A percentile compares a stretch with the other conserved stretches of the same genome.
phyloP scores from a whole-genome alignment of 2,329 filamentous ascomycete genomes.

The Venturia pyrina region DNA sequence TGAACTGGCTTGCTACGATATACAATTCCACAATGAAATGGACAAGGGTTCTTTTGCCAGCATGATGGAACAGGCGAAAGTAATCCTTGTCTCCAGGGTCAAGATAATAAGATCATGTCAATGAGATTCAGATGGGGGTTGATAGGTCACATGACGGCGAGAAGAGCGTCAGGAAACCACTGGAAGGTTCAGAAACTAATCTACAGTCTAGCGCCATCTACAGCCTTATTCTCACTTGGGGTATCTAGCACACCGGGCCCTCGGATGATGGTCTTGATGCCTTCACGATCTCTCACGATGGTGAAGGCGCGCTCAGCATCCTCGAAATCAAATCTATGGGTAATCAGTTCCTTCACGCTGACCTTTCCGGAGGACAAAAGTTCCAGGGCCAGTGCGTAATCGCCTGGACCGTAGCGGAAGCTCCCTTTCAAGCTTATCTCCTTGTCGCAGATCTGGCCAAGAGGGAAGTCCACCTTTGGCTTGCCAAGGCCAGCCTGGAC shows the following conservation, averaged over 20 bases:
- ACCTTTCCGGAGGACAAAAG: slow-evolving; percentile 42
- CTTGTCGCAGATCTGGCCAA: slow-evolving; percentile 39
- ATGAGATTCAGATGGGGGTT: no score
- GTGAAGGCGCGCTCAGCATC: slow-evolving; percentile 40
- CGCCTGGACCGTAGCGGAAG: slow-evolving; percentile 42
- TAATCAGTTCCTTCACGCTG: slow-evolving; percentile 30
- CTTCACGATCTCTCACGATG: slow-evolving; percentile 24
- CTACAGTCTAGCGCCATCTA: not conserved
- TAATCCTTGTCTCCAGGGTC: no score
- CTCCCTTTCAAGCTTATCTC: slow-evolving; percentile 41
- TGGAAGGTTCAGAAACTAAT: not conserved
- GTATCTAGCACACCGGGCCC: not conserved
- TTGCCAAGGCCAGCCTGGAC: slow-evolving; percentile 21
- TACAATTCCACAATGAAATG: no score
- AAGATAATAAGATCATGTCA: no score
- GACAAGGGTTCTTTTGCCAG: no score
- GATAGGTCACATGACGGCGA: not conserved
- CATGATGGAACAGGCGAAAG: no score
- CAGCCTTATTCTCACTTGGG: not conserved
- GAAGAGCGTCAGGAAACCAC: not conserved
- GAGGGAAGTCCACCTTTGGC: slow-evolving; percentile 41
- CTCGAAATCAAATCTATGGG: slow-evolving; percentile 34
- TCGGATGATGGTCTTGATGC: not conserved
- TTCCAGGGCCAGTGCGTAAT: slow-evolving; percentile 40
- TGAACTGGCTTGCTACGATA: no score